phyloP scores from a whole-genome alignment of 805 yeast species.

The Wickerhamiella lipophila region DNA sequence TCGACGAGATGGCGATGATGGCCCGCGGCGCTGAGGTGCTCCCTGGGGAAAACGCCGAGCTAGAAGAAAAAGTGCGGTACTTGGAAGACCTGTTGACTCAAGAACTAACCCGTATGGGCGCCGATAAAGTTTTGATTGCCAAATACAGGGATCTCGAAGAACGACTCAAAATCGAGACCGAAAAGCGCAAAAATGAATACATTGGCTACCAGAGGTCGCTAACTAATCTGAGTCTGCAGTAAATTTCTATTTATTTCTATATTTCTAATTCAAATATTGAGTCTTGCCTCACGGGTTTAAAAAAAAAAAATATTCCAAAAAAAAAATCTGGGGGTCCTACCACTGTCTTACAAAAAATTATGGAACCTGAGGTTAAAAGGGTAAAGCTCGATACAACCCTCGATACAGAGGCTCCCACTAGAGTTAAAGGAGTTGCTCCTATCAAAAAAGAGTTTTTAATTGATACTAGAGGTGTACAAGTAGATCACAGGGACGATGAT shows the following conservation, averaged over 20 bases:
- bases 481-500: slow-evolving; percentile 8
- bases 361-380: not conserved
- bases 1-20: slow-evolving; percentile 15
- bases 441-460: slow-evolving; percentile 16
- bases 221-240: slow-evolving; percentile 10
- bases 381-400: not conserved
- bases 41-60: slow-evolving; percentile 12
- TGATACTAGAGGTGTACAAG: not conserved
- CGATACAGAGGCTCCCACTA: not conserved
- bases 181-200: slow-evolving; percentile 20
- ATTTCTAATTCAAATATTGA: not conserved
- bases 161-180: slow-evolving; percentile 17
- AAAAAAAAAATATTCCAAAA: too few species aligned
- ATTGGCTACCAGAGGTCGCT: slow-evolving; percentile 12
- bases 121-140: slow-evolving; percentile 18
- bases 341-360: not conserved
- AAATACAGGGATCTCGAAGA: slow-evolving; percentile 16
- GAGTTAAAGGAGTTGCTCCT: slow-evolving; percentile 23
- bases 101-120: slow-evolving; percentile 16
- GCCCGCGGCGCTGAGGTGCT: slow-evolving; percentile 10
- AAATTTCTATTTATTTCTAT: not conserved
- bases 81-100: slow-evolving; percentile 16
- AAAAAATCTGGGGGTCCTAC: too few species aligned
- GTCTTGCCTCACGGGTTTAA: too few species aligned
- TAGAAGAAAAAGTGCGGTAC: slow-evolving; percentile 15